Base-by-base conservation (phyloP, 1,284 basidiomycete species). In the Trichosporon ovoides region DNA sequence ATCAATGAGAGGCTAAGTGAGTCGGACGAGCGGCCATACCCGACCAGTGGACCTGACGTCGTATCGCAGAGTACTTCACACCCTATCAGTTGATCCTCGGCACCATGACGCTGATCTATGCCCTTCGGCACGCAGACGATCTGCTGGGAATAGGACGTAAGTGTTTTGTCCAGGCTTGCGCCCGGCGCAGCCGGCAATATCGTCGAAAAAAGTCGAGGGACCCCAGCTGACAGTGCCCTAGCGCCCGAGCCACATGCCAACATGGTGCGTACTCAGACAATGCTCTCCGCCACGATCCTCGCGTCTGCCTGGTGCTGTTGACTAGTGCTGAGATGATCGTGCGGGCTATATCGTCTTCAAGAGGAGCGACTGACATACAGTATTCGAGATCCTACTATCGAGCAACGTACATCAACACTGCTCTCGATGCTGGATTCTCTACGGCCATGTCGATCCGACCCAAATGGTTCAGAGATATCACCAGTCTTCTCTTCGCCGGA, bases 381-480 rank as follows among this genome's bases (percentile, higher is more conserved):
- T 97, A 97, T 73, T 90, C 91, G 1, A 83, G 89, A 2, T 88
- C 90, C 7, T 97, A 94, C 75, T 97, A 95, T 76, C 87, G 95
- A 28, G 94, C 92, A 16, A 96, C 94, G 50, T 98, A 94, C 88
- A 86, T 98, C 65, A 85, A 80, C 55, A 94, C 88, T 0, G 94
- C 92, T 0, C 81, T 98, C n/a, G 95, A 98, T 72, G 93, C 94
- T 1, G 95, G 94, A 1, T 98, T 98, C 70, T 91, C 94, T 0
- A 93, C 92, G 0, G 93, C 95, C 10, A 92, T 95, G 87, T 81
- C 85, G 2, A 89, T 98, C 63, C 85, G 86, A n/a, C 89, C 91
- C 0, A 91, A 89, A 72, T 96, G 91, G 91, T 76, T 97, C 11
- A 83, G 87, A 63, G 92, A 98, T 72, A 79, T 96, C 10, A 86